Evolutionary conservation across 345 rosid genomes (phyloP).

Genomic region (Sonneratia alba): DNA sequence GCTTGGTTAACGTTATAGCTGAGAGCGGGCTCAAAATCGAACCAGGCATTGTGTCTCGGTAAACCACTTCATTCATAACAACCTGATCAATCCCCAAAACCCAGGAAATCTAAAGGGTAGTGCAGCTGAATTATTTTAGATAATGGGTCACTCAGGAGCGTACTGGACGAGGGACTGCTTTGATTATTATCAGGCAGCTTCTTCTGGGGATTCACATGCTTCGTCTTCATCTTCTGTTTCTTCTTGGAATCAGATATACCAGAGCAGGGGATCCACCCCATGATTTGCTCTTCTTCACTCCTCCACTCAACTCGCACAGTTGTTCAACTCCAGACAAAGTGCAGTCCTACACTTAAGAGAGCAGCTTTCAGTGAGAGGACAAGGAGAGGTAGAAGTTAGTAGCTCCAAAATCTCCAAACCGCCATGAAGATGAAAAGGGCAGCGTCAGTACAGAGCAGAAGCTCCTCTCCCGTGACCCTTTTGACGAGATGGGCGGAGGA

Average conservation of each 20-base stretch:
- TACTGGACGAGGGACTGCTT: constrained; percentile 20
- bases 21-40: too few species aligned
- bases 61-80: too few species aligned
- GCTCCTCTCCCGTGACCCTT: too few species aligned
- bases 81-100: too few species aligned
- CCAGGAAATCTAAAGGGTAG: too few species aligned
- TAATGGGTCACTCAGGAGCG: neutral
- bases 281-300: constrained; percentile 11
- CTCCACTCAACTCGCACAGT: neutral
- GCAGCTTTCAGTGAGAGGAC: neutral
- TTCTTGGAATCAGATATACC: constrained; percentile 41
- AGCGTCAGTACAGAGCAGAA: too few species aligned
- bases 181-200: constrained; percentile 18
- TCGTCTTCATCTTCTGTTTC: constrained; percentile 22
- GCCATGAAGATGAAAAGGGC: too few species aligned
- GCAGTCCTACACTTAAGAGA: neutral
- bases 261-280: constrained; percentile 72
- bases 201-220: constrained; percentile 16
- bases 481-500: too few species aligned
- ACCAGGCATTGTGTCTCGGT: too few species aligned
- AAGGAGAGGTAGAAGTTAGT: neutral
- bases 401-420: neutral
- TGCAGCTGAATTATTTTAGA: neutral
- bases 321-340: neutral
- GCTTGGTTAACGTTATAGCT: too few species aligned